phyloP scores from a whole-genome alignment of 371 early-diverging fungal genomes.

The Thermomucor indicae-seudaticae region DNA sequence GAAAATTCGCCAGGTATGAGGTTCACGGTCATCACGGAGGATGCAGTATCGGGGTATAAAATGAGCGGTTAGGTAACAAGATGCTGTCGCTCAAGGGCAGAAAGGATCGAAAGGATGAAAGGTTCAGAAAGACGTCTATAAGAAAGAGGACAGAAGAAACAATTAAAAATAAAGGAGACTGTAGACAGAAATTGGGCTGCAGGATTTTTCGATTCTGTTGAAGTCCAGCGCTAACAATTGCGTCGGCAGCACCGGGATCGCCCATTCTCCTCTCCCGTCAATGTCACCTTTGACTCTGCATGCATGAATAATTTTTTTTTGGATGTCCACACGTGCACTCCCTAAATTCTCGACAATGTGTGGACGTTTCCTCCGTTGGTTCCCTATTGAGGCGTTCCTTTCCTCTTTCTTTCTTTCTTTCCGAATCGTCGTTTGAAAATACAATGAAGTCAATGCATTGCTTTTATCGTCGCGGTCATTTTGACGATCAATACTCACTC shows the following conservation, averaged over 20 bases:
- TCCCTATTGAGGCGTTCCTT: conserved; percentile 3
- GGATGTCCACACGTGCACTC: conserved; percentile 4
- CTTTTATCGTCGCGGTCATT: conserved; percentile 19
- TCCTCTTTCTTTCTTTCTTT: conserved; percentile 4
- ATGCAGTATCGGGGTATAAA: too few species aligned
- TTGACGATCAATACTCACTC: conserved; percentile 34
- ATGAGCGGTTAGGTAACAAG: too few species aligned
- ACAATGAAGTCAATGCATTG: conserved; percentile 37
- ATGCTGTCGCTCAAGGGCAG: too few species aligned
- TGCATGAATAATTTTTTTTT: too few species aligned
- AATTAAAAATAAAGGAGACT: neutral
- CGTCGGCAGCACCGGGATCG: neutral
- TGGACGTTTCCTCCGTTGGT: too few species aligned
- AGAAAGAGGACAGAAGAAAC: conserved; percentile 4
- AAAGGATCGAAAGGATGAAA: too few species aligned
- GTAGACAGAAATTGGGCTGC: neutral
- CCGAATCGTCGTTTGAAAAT: neutral
- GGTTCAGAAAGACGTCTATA: too few species aligned
- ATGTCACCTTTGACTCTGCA: too few species aligned
- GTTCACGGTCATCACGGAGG: conserved; percentile 27
- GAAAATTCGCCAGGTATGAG: conserved; percentile 49
- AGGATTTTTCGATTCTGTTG: neutral
- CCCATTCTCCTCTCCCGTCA: too few species aligned
- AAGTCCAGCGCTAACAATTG: conserved; percentile 5
- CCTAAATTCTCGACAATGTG: too few species aligned